Percentiles rank a stretch among this genome's conserved stretches.
phyloP scores from a whole-genome alignment of 495 filamentous ascomycete species.

The Annulohypoxylon nitens region DNA sequence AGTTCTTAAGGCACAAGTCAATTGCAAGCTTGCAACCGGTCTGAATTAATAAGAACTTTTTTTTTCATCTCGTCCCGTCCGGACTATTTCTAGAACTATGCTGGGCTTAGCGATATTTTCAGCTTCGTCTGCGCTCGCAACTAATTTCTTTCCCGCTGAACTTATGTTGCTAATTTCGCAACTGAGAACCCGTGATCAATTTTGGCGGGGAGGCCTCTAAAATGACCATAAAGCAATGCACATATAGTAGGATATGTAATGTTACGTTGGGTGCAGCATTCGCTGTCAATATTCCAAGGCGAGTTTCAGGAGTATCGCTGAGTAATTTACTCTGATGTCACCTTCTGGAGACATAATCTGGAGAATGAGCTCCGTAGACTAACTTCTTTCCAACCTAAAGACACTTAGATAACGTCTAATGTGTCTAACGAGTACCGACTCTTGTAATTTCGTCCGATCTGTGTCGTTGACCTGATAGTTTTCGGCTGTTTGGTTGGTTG shows the following conservation, averaged over 20 bases:
- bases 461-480: not conserved
- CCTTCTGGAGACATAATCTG: not conserved
- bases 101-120: conserved; percentile 21
- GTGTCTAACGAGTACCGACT: not conserved
- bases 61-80: conserved; percentile 22
- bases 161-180: conserved; percentile 4
- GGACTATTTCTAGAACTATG: conserved; percentile 18
- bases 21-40: conserved; percentile 21
- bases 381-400: not conserved
- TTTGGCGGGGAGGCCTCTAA: conserved; percentile 8
- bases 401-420: not conserved
- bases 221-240: not conserved
- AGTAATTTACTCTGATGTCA: conserved; percentile 38
- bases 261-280: conserved; percentile 27
- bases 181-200: conserved; percentile 7
- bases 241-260: not conserved
- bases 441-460: not conserved
- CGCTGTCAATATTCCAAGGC: conserved; percentile 4
- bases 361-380: not conserved
- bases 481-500: not conserved
- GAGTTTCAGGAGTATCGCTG: conserved; percentile 30
- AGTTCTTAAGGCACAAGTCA: conserved; percentile 14
- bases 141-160: conserved; percentile 7
- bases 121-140: conserved; percentile 31
- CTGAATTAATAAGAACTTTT: conserved; percentile 4